phyloP scores from a whole-genome alignment of 371 early-diverging fungal genomes.

The Lichtheimia corymbifera region DNA sequence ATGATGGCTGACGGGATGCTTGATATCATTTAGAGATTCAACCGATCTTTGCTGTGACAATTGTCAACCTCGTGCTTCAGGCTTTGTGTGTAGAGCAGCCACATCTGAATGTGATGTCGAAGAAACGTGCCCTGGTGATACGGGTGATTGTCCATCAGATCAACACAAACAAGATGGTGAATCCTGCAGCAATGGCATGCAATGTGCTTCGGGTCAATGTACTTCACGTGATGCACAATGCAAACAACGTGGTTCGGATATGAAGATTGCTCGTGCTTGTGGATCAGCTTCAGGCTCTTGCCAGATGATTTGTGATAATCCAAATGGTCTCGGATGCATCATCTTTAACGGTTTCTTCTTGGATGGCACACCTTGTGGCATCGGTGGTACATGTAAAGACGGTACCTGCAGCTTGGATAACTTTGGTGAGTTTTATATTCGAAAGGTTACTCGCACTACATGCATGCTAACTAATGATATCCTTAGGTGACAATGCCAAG shows the following conservation, averaged over 20 bases:
- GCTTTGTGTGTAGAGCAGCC: conserved; percentile 73
- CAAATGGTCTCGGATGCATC: conserved; percentile 57
- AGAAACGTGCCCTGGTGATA: conserved; percentile 80
- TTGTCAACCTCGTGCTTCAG: conserved; percentile 69
- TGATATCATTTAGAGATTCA: conserved; percentile 52
- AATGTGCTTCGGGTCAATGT: conserved; percentile 89
- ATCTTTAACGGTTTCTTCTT: conserved; percentile 79
- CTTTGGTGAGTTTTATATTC: conserved; percentile 30
- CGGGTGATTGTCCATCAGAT: conserved; percentile 80
- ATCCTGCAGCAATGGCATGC: conserved; percentile 57
- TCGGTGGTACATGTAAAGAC: conserved; percentile 59
- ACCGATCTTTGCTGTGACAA: conserved; percentile 84
- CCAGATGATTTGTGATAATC: conserved; percentile 68
- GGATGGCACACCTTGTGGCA: conserved; percentile 90
- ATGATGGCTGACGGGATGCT: background rate
- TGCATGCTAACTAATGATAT: background rate
- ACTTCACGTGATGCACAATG: conserved; percentile 89
- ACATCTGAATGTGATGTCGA: conserved; percentile 80
- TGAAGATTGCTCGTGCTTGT: conserved; percentile 52
- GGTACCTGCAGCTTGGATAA: conserved; percentile 47
- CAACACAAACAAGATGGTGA: conserved; percentile 64
- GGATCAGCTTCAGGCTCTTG: conserved; percentile 54
- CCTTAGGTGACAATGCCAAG: conserved; percentile 29
- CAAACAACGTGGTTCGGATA: conserved; percentile 45
- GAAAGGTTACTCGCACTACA: background rate